Percentiles rank a stretch among this genome's conserved stretches.
Evolutionary conservation across 2,329 filamentous ascomycete species (phyloP).

Genomic region (Aspergillus sp.): DNA sequence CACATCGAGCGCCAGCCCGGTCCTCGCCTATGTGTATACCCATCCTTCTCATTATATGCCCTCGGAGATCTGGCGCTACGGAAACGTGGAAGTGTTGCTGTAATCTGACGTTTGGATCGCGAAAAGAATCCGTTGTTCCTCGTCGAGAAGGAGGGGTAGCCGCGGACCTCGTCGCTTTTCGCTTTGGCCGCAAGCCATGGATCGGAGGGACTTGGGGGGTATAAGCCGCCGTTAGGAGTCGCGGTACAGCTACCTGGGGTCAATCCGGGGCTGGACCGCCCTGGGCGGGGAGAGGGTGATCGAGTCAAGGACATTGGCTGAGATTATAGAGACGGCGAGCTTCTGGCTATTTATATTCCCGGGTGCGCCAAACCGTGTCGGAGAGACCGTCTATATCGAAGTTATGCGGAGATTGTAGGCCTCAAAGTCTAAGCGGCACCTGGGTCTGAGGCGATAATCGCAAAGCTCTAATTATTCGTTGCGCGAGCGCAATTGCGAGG

Average conservation of each 20-base stretch:
- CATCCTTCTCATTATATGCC: slow-evolving; percentile 72
- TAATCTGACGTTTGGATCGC: slow-evolving; percentile 79
- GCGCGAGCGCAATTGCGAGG: not conserved
- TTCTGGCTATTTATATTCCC: not conserved
- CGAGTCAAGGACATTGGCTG: slow-evolving; percentile 78
- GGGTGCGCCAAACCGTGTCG: not conserved
- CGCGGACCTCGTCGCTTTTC: slow-evolving; percentile 72
- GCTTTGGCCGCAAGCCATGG: slow-evolving; percentile 85
- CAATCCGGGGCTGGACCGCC: slow-evolving; percentile 84
- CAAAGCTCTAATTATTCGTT: not conserved
- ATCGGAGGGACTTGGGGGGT: slow-evolving; percentile 30
- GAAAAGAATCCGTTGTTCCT: slow-evolving; percentile 86
- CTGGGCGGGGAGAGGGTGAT: slow-evolving; percentile 82
- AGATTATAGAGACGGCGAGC: not conserved
- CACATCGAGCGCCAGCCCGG: slow-evolving; percentile 41
- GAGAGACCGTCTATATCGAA: not conserved
- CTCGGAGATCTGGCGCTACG: slow-evolving; percentile 44
- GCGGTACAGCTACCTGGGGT: slow-evolving; percentile 73
- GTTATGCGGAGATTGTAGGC: not conserved
- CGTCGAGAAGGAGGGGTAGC: slow-evolving; percentile 78
- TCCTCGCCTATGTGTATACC: slow-evolving; percentile 64
- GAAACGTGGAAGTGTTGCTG: slow-evolving; percentile 77
- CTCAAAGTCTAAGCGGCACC: not conserved
- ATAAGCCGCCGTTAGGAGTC: slow-evolving; percentile 61
- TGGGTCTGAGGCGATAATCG: not conserved